These are phyloP conservation scores for Auricularia sp. DNA, from an alignment of 768 basidiomycete genomes.

Conservation along the genomic window DNA sequence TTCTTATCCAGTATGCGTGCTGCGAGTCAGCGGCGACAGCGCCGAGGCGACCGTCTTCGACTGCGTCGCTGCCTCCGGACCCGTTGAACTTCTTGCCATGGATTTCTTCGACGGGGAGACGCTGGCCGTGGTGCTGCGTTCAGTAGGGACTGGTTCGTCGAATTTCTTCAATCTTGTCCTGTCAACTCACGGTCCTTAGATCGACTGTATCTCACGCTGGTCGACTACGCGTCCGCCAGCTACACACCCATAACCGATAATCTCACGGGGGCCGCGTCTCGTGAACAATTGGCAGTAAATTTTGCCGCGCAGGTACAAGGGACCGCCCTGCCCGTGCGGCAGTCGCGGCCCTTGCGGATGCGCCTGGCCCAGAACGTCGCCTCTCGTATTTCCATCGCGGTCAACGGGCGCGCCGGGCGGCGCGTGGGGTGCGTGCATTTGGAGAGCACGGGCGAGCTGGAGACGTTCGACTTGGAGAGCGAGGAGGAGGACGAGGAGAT, in stretches of 20 bases:
- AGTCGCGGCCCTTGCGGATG: slow-evolving; percentile 8
- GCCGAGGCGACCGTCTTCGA: slow-evolving; percentile 41
- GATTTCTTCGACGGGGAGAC: slow-evolving; percentile 75
- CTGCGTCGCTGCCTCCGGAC: slow-evolving; percentile 25
- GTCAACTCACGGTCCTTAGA: background rate
- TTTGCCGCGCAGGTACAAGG: background rate
- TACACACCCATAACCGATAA: slow-evolving; percentile 23
- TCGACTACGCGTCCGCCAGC: background rate
- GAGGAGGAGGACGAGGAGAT: background rate
- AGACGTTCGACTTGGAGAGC: background rate
- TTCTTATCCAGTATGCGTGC: background rate
- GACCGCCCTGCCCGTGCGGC: slow-evolving; percentile 1
- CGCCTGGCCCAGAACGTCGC: slow-evolving; percentile 28
- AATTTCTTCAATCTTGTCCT: background rate
- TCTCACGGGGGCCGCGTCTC: slow-evolving; percentile 35
- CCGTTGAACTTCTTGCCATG: slow-evolving; percentile 49
- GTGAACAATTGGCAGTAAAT: slow-evolving; percentile 9
- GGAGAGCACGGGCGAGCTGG: background rate
- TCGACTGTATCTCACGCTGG: background rate
- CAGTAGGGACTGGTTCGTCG: slow-evolving; percentile 23
- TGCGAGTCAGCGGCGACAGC: slow-evolving; percentile 14
- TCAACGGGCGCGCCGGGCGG: slow-evolving; percentile 68
- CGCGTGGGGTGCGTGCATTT: slow-evolving; percentile 55
- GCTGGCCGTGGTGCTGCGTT: slow-evolving; percentile 55
- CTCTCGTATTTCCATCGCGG: slow-evolving; percentile 49